Conservation (phyloP, 176 grass and related monocot genomes). For the Puya raimondii region DNA sequence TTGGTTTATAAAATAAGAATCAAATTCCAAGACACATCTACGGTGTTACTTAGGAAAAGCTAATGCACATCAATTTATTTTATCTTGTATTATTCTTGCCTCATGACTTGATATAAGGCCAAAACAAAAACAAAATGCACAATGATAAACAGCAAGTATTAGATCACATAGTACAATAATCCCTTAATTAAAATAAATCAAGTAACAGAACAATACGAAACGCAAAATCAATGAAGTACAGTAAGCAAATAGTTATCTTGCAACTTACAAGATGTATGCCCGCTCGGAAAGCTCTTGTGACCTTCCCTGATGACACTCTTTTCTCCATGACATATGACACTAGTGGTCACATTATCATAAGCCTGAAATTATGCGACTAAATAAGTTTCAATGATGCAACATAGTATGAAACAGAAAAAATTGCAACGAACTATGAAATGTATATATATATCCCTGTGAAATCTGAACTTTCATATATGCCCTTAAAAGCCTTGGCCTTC, state of each 20-base stretch:
- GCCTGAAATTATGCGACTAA: conserved; percentile 27
- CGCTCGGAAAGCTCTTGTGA: conserved; percentile 95
- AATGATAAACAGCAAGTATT: background rate
- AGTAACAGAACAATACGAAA: background rate
- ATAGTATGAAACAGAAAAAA: background rate
- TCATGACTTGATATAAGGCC: too few relatives aligned
- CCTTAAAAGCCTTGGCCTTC: too few relatives aligned
- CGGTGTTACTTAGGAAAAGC: too few relatives aligned
- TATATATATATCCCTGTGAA: too few relatives aligned
- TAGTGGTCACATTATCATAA: conserved; percentile 67
- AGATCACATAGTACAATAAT: background rate
- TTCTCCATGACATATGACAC: conserved; percentile 72
- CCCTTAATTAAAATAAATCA: background rate
- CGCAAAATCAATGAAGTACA: background rate
- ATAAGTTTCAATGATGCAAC: background rate
- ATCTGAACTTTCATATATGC: too few relatives aligned
- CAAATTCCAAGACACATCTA: too few relatives aligned
- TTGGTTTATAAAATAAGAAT: too few relatives aligned
- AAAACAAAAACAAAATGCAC: background rate
- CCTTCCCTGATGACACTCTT: conserved; percentile 84
- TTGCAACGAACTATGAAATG: too few relatives aligned
- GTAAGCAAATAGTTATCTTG: background rate
- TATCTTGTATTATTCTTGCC: too few relatives aligned
- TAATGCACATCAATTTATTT: too few relatives aligned
- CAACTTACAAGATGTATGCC: conserved; percentile 72